A percentile compares a stretch with the other conserved stretches of the same genome.
Evolutionary conservation across 1,284 basidiomycete species (phyloP).

Genomic region (Trametes hirsuta): DNA sequence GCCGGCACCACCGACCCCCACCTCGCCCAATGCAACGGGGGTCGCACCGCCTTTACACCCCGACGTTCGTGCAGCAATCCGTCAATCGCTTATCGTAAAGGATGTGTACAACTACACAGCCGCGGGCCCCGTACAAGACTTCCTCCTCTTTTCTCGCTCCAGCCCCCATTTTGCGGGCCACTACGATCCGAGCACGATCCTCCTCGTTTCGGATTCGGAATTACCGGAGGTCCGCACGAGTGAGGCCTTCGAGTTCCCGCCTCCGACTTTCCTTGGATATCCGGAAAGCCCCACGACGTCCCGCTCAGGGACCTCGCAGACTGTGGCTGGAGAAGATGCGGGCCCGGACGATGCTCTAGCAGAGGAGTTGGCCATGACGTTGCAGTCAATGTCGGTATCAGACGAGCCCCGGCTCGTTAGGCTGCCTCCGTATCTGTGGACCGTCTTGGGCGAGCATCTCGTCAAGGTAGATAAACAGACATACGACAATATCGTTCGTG

Average conservation of each 20-base stretch:
- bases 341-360: constrained; percentile 33
- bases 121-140: constrained; percentile 73
- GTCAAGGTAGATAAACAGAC: constrained; percentile 47
- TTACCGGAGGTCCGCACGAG: constrained; percentile 43
- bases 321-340: constrained; percentile 8
- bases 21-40: constrained; percentile 34
- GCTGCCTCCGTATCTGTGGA: constrained; percentile 46
- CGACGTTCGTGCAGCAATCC: constrained; percentile 62
- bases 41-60: constrained; percentile 13
- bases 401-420: constrained; percentile 43
- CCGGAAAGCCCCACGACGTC: constrained; percentile 1
- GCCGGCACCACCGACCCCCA: constrained; percentile 52
- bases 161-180: constrained; percentile 74
- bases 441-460: constrained; percentile 45
- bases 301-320: neutral
- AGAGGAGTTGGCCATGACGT: constrained; percentile 45
- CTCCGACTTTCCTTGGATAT: constrained; percentile 45
- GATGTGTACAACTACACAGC: constrained; percentile 68
- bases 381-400: constrained; percentile 45
- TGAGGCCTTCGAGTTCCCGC: constrained; percentile 61
- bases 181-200: constrained; percentile 73
- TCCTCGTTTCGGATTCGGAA: constrained; percentile 49
- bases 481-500: constrained; percentile 40
- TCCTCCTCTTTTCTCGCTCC: constrained; percentile 71
- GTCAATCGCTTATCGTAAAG: constrained; percentile 59